These are phyloP conservation scores for Tetradesmus lagerheimii DNA, from an alignment of 139 green algal genomes.

Conservation along the genomic window DNA sequence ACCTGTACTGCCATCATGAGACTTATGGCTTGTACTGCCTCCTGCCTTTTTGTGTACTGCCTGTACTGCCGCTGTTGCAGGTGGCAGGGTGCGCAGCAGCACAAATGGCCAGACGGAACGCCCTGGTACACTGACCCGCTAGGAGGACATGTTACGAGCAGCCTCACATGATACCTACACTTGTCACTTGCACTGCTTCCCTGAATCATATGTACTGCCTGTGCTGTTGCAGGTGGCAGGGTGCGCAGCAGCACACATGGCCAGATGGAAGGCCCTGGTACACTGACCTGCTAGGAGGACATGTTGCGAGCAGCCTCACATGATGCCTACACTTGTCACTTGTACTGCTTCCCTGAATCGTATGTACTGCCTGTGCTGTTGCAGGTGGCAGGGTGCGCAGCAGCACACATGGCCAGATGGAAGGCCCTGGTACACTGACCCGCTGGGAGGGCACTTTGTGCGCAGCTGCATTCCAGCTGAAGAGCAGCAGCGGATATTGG, in stretches of 20 bases:
- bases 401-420: background rate
- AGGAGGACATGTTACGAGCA: background rate
- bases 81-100: background rate
- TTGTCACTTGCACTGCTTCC: background rate
- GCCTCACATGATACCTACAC: background rate
- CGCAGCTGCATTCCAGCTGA: background rate
- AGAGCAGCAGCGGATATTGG: slow-evolving; percentile 14
- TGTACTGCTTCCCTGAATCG: background rate
- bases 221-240: background rate
- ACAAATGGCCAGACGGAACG: background rate
- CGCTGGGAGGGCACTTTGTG: background rate
- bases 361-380: background rate
- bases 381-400: slow-evolving; percentile 1
- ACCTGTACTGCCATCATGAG: background rate
- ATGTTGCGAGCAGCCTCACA: background rate
- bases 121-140: background rate
- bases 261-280: background rate
- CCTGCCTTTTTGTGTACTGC: background rate
- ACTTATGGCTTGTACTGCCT: too few relatives aligned
- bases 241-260: background rate
- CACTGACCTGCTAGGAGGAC: background rate
- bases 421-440: background rate
- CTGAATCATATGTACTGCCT: background rate
- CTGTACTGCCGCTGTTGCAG: background rate
- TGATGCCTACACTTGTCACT: too few relatives aligned